Evolutionary conservation across 345 rosid species (phyloP), one percentile per base, ranked within the genome.

Genomic region (Luvunga scandens): DNA sequence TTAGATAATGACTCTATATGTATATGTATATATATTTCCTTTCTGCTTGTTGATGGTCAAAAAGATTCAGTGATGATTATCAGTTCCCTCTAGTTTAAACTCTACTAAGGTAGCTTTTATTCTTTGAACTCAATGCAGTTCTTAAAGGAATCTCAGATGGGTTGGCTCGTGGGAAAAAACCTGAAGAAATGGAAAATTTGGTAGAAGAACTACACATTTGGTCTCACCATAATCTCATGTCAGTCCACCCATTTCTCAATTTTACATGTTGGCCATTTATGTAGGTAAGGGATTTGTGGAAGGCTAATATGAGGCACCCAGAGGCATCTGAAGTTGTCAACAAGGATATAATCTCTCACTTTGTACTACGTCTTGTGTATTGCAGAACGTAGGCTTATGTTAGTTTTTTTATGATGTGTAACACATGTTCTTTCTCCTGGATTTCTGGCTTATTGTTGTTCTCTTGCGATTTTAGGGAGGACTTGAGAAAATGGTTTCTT

Each of bases 401-500:
- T 21, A 38, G n/a, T 38, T 10, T 42, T 22, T 66, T 25, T 4
- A 34, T 28, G 57, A 9, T 45, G 9, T 16, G 63, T 22, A 16
- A 5, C 62, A 1, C n/a, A 0, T 76, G 28, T 39, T 60, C 27
- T 66, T 74, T 10, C 4, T 75, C 9, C 10, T 45, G 61, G 53
- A 22, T 12, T 48, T 21, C 21, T 45, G 39, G 28, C 6, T 22
- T 31, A 39, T 67, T 42, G 30, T 28, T 75, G 72, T 66, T 4
- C 70, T 7, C 66, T 3, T 36, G 45, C 78, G 57, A 70, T 1
- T 14, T 53, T 60, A 96, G 99, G 71, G 97, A 94, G 87, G 99
- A 96, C 31, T 74, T 96, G 72, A 89, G 97, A 84, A 96, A 91
- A 81, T 91, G 95, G 98, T 91, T 96, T 86, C 93, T 96, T 66